Percentiles rank a stretch among this genome's conserved stretches.
These are phyloP conservation scores for Coelastrella sp. DNA, from an alignment of 139 green algal genomes.

Conservation along the genomic window DNA sequence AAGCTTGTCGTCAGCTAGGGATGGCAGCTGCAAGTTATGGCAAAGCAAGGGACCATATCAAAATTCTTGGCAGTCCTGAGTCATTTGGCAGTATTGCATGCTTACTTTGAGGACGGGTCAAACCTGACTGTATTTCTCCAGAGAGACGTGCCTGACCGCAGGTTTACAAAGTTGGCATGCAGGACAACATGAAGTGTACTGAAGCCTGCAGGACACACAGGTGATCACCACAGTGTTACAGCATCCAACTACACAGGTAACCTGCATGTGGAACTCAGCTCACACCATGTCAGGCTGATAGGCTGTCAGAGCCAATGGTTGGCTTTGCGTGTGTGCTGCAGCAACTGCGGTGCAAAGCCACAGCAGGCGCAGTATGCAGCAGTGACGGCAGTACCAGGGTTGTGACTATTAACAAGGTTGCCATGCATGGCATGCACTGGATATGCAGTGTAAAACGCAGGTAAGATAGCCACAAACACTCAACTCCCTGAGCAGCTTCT, in stretches of 20 bases:
- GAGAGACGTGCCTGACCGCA: not conserved
- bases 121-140: slow-evolving; percentile 32
- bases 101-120: not conserved
- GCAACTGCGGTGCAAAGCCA: no score
- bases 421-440: not conserved
- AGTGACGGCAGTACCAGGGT: not conserved
- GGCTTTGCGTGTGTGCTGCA: no score
- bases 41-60: no score
- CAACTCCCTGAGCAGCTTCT: not conserved
- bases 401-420: not conserved
- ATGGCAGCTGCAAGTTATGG: no score
- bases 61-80: no score
- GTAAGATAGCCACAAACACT: not conserved
- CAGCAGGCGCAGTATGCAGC: not conserved
- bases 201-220: not conserved
- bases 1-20: no score
- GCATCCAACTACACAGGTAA: no score
- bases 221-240: not conserved
- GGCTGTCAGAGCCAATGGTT: no score
- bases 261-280: no score
- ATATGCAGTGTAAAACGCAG: no score
- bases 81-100: not conserved
- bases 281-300: no score
- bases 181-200: slow-evolving; percentile 1
- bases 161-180: not conserved